Conservation (phyloP, 2,329 filamentous ascomycete species). For the Thermothelomyces thermophilus region DNA sequence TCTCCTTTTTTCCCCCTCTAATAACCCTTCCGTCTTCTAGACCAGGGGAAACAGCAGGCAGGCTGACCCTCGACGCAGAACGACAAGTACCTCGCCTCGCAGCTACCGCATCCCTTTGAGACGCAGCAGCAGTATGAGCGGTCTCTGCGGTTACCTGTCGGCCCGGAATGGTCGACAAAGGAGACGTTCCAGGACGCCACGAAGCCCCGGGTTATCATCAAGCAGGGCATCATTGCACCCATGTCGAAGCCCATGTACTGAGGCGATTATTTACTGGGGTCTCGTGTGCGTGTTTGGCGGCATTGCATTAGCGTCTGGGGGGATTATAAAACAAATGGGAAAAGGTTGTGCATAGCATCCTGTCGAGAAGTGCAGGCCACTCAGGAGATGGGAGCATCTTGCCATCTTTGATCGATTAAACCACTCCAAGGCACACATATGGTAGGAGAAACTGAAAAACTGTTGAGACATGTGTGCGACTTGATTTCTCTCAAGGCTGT, state of each 20-base stretch:
- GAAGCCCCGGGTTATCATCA: conserved; percentile 83
- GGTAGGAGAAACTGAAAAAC: too few relatives aligned
- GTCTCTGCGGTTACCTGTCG: conserved; percentile 76
- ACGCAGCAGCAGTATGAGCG: conserved; percentile 84
- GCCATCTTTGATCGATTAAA: background rate
- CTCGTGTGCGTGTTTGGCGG: background rate
- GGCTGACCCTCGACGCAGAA: conserved; percentile 46
- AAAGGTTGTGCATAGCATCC: too few relatives aligned
- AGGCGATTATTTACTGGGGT: conserved; percentile 9
- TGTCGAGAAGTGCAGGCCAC: background rate
- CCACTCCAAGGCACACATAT: background rate
- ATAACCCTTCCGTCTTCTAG: background rate
- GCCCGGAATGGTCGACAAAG: conserved; percentile 96
- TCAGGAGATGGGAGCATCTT: background rate
- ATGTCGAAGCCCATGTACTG: conserved; percentile 65
- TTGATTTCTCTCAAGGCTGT: background rate
- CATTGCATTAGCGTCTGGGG: conserved; percentile 5
- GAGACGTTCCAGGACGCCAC: conserved; percentile 83
- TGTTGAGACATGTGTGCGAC: background rate
- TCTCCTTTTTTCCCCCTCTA: too few relatives aligned
- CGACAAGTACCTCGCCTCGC: conserved; percentile 75
- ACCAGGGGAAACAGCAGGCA: background rate
- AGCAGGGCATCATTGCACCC: conserved; percentile 82
- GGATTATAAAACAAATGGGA: conserved; percentile 13
- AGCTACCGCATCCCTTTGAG: conserved; percentile 86